Evolutionary conservation across 2,329 filamentous ascomycete species (phyloP), one percentile per base, ranked within the genome.

Genomic region (Knufia fluminis): DNA sequence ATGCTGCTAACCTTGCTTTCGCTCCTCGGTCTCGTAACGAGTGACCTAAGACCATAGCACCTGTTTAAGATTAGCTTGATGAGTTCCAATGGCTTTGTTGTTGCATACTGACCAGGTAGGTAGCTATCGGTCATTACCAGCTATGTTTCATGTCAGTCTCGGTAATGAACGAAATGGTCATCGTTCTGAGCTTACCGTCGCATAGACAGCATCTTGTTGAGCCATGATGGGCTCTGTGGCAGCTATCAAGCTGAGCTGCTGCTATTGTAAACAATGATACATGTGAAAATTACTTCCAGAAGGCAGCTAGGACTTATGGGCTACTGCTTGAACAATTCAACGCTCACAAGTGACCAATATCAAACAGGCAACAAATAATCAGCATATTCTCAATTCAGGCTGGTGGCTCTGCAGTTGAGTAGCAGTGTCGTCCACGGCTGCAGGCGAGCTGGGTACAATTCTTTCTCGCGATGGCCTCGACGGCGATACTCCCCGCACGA

Each of bases 41-140:
- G 72, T 97, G 90, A 54, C 89, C 90, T 56, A 98, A 81, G 41
- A 98, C 90, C 60, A 92, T 80, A 52, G 90, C 91, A 66, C 92
- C 91, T 94, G 57, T 42, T 55, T 23, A n/a, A 26, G n/a, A 51
- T 58, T 42, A 59, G 53, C 20, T 33, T 20, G 17, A n/a, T 16
- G 10, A 17, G 24, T 40, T 8, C 22, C 39, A 46, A n/a, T 1
- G 48, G 19, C 2, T 20, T 39, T 45, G 31, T 51, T 56, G 48
- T 48, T 42, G 66, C 70, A 62, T 74, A 48, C 45, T 26, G 32
- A 94, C 90, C 90, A 66, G 92, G 91, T 45, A 98, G 79, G 68
- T 98, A 98, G 55, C 79, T 79, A 71, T 98, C 90, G 71, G 80
- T 95, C 71, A 94, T 75, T 50, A 97, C 80, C 67, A 98, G 85